phyloP scores from a whole-genome alignment of 495 filamentous ascomycete genomes.

The Delitschia confertaspora region DNA sequence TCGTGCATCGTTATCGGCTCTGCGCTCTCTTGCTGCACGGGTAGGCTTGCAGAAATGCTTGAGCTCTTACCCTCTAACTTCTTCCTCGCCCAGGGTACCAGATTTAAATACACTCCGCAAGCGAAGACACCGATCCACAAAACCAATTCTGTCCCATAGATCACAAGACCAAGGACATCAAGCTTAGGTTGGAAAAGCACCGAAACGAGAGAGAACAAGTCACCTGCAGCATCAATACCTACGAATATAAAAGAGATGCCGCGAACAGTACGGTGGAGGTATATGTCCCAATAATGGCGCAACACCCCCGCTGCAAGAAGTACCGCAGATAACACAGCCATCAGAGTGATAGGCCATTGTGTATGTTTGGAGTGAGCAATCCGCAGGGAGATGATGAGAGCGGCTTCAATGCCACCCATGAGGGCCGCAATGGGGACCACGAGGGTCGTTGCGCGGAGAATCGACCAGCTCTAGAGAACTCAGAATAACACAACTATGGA shows the following conservation, averaged over 20 bases:
- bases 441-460: conserved; percentile 37
- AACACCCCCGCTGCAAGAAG: conserved; percentile 48
- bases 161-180: conserved; percentile 50
- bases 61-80: conserved; percentile 5
- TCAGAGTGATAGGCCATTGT: conserved; percentile 48
- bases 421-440: conserved; percentile 36
- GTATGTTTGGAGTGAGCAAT: conserved; percentile 34
- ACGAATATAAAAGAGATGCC: conserved; percentile 61
- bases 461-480: conserved; percentile 37
- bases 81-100: conserved; percentile 44
- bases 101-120: conserved; percentile 51
- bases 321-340: conserved; percentile 51
- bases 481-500: conserved; percentile 9
- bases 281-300: conserved; percentile 54
- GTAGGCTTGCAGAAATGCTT: not conserved
- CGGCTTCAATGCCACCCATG: conserved; percentile 46
- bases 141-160: conserved; percentile 52
- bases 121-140: conserved; percentile 57
- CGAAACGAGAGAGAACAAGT: conserved; percentile 53
- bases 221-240: conserved; percentile 54
- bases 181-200: conserved; percentile 49
- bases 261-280: conserved; percentile 48
- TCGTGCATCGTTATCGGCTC: conserved; percentile 38
- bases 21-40: not conserved
- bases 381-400: conserved; percentile 44